Base-by-base conservation (phyloP, 192 early-diverging fungal species). In the Dispira simplex region DNA sequence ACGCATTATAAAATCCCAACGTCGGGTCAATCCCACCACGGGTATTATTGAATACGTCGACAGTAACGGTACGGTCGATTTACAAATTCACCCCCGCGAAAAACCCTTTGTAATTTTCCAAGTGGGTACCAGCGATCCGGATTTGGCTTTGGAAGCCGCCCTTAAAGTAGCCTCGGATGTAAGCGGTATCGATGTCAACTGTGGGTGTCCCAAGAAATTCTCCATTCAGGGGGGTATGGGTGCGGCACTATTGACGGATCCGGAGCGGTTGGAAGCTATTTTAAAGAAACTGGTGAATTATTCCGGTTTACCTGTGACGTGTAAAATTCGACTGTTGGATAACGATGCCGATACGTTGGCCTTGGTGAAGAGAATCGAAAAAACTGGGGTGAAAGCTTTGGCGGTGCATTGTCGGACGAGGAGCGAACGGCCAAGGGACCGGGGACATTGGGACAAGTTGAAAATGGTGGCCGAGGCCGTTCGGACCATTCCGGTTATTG, bases 121-220 rank as follows among this genome's bases (percentile, higher is more conserved):
- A 73, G 69, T 99, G 55, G 96, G 96, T n/a, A 83, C 92, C 39
- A 83, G 90, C 3, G 83, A 87, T 58, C 89, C 93, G 5, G 88
- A 91, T 46, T 68, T 84, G 13, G 96, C 94, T 4, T 73, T 96
- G 25, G 64, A 87, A 65, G 96, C 96, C 11, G 94, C 95, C 4
- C 73, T 81, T 46, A 77, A 75, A 28, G 83, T 97, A 77, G 79
- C 78, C 20, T 70, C 83, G 27, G 94, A 99, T 76, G 89, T 92
- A 3, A 75, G 88, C 27, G 93, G 85, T 0, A 86, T 98, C 62
- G 96, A 98, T 72, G 68, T 99, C 55, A 99, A 99, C 75, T 99
- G 96, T 71, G 96, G 96, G 3, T 99, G 96, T 66, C 96, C 96
- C 0, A 97, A 96, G 67, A 81, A 83, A 66, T 99, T 99, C 65